Evolutionary conservation across 2,329 filamentous ascomycete species (phyloP), one percentile per base, ranked within the genome.

Genomic region (Chaetomium olivaceum): DNA sequence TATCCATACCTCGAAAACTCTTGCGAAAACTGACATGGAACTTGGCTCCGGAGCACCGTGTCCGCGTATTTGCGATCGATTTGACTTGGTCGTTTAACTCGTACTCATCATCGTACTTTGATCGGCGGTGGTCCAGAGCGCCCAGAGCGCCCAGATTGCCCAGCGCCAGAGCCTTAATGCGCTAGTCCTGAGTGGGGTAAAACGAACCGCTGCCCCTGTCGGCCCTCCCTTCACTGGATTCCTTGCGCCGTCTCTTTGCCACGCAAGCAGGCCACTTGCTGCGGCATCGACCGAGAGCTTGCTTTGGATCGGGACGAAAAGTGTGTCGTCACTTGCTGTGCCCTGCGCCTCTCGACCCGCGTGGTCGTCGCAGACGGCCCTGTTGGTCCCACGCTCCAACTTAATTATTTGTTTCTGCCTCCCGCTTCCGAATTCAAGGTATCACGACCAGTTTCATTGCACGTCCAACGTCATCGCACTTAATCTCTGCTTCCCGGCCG

Each of bases 231-330:
- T 23, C 6, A 29, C 21, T 16, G 48, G 25, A 6, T 11, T 54
- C 51, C 21, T 25, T 58, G 55, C 33, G 33, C 33, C 12, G n/a
- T 36, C n/a, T 33, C 46, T 11, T 51, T 39, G 58, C 58, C 58
- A 61, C 58, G 58, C 58, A 61, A 54, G 58, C 46, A 39, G 25
- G 50, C 50, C 39, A 7, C 14, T 60, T 60, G 48, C 58, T 36
- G 46, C 58, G 46, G 58, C 46, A 33, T 33, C 36, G 21, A 36
- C 51, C 31, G n/a, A 19, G n/a, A 16, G n/a, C 57, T 23, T 23
- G 39, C 31, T 25, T 57, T 29, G 33, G 33, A 43, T 57, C 55
- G n/a, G n/a, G n/a, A 16, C 9, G 11, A 12, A 12, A 16, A 23
- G 36, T 19, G 11, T 23, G n/a, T 27, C 55, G n/a, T 52, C n/a